These are phyloP conservation scores for Ogataea pini DNA, from an alignment of 805 yeast genomes.

Conservation along the genomic window DNA sequence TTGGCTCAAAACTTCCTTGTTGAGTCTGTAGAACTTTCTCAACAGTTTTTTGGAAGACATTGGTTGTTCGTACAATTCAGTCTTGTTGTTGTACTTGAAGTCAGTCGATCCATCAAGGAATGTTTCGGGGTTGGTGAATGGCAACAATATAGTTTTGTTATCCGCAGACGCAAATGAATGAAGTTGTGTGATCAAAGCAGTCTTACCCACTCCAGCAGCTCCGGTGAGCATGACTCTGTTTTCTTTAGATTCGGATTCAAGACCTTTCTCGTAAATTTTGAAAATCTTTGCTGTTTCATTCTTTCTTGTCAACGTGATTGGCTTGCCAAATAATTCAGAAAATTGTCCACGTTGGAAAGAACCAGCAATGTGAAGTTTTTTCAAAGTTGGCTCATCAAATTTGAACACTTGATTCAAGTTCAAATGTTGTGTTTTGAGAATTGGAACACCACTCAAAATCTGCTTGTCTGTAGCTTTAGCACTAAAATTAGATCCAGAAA, in stretches of 20 bases:
- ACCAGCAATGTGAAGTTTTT: slow-evolving; percentile 53
- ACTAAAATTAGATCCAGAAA: slow-evolving; percentile 27
- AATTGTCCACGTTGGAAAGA: slow-evolving; percentile 68
- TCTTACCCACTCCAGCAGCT: slow-evolving; percentile 76
- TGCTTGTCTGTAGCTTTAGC: slow-evolving; percentile 25
- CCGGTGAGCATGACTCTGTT: slow-evolving; percentile 66
- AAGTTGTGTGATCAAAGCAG: slow-evolving; percentile 68
- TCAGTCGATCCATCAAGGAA: slow-evolving; percentile 75
- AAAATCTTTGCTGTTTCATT: slow-evolving; percentile 44
- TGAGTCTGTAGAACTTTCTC: slow-evolving; percentile 49
- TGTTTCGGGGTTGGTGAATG: slow-evolving; percentile 60
- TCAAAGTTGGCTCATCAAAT: slow-evolving; percentile 44
- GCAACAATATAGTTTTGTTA: slow-evolving; percentile 49
- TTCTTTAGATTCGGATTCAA: slow-evolving; percentile 33
- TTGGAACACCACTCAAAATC: slow-evolving; percentile 22
- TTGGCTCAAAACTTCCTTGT: slow-evolving; percentile 40
- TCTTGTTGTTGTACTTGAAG: slow-evolving; percentile 53
- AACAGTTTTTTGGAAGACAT: slow-evolving; percentile 68
- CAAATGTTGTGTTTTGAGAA: slow-evolving; percentile 18
- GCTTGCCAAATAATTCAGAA: slow-evolving; percentile 62
- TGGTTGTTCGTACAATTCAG: slow-evolving; percentile 68
- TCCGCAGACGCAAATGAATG: slow-evolving; percentile 51
- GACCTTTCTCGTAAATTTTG: slow-evolving; percentile 40
- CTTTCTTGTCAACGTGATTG: slow-evolving; percentile 58
- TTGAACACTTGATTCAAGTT: slow-evolving; percentile 35